A percentile compares a stretch with the other conserved stretches of the same genome.
Conservation (phyloP, 108 stramenopile genomes). For the Bacterosira constricta region DNA sequence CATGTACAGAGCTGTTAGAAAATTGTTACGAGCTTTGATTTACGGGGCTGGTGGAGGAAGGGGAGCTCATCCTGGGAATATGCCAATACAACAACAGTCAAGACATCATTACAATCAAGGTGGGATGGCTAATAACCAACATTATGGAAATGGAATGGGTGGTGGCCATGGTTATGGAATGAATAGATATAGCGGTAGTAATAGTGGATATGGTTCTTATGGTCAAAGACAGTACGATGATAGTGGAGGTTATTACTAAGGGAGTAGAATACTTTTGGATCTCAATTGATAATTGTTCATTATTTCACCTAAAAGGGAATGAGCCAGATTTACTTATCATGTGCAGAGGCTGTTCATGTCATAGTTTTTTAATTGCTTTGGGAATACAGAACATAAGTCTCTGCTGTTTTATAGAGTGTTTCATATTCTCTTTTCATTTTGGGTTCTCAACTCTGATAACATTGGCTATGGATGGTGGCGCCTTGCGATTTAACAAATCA, state of each 20-base stretch:
- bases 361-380: too few species aligned
- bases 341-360: too few species aligned
- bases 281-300: too few species aligned
- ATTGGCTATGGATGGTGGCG: too few species aligned
- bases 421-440: too few species aligned
- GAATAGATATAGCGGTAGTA: slow-evolving; percentile 26
- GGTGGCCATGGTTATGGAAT: slow-evolving; percentile 3
- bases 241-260: slow-evolving; percentile 1
- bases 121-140: slow-evolving; percentile 18
- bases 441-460: too few species aligned
- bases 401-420: too few species aligned
- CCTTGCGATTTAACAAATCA: too few species aligned
- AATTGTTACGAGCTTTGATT: slow-evolving; percentile 38
- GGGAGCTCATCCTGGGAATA: neutral
- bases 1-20: slow-evolving; percentile 57
- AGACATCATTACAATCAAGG: slow-evolving; percentile 8
- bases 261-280: too few species aligned
- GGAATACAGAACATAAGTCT: too few species aligned
- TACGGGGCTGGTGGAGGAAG: slow-evolving; percentile 9
- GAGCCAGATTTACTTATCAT: too few species aligned
- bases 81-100: neutral
- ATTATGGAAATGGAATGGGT: slow-evolving; percentile 12
- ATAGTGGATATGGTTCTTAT: slow-evolving; percentile 11
- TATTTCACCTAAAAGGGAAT: too few species aligned
- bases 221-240: slow-evolving; percentile 1